phyloP scores from a whole-genome alignment of 208 protist genomes.

The Leishmania major region DNA sequence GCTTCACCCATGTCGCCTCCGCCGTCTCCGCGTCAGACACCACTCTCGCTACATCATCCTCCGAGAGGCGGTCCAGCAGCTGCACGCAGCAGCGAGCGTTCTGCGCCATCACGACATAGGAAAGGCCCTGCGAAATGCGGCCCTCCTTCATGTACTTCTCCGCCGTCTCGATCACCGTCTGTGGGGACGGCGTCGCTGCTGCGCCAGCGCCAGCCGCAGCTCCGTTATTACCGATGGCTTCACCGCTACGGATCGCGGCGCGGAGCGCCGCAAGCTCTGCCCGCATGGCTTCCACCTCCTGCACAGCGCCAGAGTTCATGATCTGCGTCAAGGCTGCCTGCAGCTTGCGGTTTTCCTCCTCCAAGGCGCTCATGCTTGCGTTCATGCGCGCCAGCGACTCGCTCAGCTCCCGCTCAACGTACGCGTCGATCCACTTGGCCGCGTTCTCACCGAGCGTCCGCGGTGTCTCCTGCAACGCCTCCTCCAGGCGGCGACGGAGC shows the following conservation, averaged over 20 bases:
- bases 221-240: not conserved
- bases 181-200: constrained; percentile 37
- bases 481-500: constrained; percentile 72
- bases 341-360: constrained; percentile 70
- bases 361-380: constrained; percentile 43
- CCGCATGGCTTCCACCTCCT: constrained; percentile 65
- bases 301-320: constrained; percentile 39
- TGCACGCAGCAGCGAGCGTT: constrained; percentile 53
- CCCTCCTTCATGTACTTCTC: constrained; percentile 45
- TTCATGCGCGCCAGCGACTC: constrained; percentile 56
- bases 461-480: constrained; percentile 63
- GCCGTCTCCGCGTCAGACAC: constrained; percentile 40
- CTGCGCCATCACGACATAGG: constrained; percentile 50
- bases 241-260: constrained; percentile 19
- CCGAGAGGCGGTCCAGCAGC: constrained; percentile 41
- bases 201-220: constrained; percentile 1
- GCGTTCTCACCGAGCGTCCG: constrained; percentile 59
- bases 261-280: constrained; percentile 32
- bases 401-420: constrained; percentile 58
- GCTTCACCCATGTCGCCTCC: constrained; percentile 55
- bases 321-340: constrained; percentile 60
- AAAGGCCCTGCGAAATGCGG: constrained; percentile 37
- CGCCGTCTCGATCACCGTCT: constrained; percentile 67
- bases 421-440: constrained; percentile 45
- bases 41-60: constrained; percentile 41